Evolutionary conservation across 2,329 filamentous ascomycete genomes (phyloP).

Genomic region (Monilinia polystroma): DNA sequence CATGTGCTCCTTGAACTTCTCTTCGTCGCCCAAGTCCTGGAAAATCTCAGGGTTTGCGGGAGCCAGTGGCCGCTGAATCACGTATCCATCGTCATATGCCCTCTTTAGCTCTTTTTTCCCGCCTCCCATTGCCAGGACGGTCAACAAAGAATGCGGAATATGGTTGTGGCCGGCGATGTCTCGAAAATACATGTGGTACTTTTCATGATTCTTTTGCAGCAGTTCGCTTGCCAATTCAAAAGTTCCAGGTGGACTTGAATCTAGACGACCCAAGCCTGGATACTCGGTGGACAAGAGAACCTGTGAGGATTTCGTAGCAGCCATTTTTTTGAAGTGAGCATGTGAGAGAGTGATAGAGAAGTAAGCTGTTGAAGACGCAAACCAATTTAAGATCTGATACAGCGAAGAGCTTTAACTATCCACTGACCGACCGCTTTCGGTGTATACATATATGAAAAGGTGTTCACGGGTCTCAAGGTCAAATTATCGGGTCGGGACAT

Average conservation of each 20-base stretch:
- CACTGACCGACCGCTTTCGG: too few relatives aligned
- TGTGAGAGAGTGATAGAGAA: background rate
- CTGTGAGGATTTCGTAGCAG: background rate
- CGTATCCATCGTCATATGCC: conserved; percentile 62
- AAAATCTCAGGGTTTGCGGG: conserved; percentile 51
- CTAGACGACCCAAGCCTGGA: background rate
- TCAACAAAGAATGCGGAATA: conserved; percentile 72
- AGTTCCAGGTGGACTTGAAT: background rate
- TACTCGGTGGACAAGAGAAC: background rate
- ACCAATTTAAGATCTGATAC: background rate
- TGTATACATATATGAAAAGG: too few relatives aligned
- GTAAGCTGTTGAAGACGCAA: background rate
- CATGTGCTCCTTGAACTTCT: conserved; percentile 55
- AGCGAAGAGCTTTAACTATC: background rate
- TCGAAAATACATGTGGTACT: conserved; percentile 56
- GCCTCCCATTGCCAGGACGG: conserved; percentile 71
- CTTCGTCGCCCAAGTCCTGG: conserved; percentile 48
- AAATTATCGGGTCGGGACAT: background rate
- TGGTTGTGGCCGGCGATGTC: conserved; percentile 74
- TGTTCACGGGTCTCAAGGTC: background rate
- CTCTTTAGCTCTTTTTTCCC: conserved; percentile 54
- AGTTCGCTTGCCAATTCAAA: background rate
- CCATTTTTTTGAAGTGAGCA: background rate
- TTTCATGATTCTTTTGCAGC: background rate
- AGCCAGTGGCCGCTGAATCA: conserved; percentile 60